Evolutionary conservation across 495 filamentous ascomycete genomes (phyloP).

Genomic region (Neurospora sp.): DNA sequence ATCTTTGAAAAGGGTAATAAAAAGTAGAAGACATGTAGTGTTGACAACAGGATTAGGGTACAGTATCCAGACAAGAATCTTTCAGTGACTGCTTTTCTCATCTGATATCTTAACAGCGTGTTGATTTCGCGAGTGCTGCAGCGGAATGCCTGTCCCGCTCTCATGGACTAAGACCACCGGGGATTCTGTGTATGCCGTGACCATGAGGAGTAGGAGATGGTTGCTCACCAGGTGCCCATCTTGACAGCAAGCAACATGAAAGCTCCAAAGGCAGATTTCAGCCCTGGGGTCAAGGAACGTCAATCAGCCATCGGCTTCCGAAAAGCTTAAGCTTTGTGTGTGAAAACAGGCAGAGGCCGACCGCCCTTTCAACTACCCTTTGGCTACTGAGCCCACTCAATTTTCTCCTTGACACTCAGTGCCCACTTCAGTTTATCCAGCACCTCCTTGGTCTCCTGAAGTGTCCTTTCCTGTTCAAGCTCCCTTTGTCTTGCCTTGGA

Average conservation of each 20-base stretch:
- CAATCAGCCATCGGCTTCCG: not conserved
- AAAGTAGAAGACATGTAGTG: not conserved
- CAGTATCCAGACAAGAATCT: not conserved
- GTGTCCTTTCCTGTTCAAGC: conserved; percentile 40
- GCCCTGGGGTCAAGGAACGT: not conserved
- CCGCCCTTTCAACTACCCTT: not conserved
- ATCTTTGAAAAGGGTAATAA: not conserved
- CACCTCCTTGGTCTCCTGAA: conserved; percentile 51
- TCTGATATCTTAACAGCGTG: not conserved
- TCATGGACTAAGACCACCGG: not conserved
- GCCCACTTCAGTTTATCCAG: conserved; percentile 60
- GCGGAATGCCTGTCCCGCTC: not conserved
- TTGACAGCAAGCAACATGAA: not conserved
- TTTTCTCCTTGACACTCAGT: conserved; percentile 50
- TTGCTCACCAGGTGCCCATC: not conserved
- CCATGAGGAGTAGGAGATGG: not conserved
- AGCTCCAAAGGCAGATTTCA: not conserved
- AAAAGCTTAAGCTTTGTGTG: not conserved
- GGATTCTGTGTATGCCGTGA: not conserved
- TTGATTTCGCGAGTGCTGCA: not conserved
- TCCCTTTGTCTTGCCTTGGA: conserved; percentile 43
- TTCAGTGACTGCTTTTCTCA: not conserved
- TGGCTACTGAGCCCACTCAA: conserved; percentile 38
- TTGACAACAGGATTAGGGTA: not conserved
- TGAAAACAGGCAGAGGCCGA: not conserved